phyloP scores from a whole-genome alignment of 2,329 filamentous ascomycete genomes.

The Salinomyces thailandicus region DNA sequence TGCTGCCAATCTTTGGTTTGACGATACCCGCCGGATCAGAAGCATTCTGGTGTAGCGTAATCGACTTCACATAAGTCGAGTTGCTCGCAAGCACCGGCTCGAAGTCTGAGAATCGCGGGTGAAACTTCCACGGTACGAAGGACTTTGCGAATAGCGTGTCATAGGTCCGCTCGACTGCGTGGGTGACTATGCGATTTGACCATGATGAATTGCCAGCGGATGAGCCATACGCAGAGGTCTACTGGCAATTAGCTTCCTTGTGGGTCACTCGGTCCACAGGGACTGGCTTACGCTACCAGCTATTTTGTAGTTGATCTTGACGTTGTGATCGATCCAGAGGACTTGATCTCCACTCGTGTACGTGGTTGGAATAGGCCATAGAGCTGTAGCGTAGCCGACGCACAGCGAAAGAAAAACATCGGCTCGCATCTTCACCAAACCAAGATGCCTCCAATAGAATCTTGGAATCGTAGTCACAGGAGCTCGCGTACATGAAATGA shows the following conservation, averaged over 20 bases:
- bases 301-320: conserved; percentile 30
- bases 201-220: conserved; percentile 3
- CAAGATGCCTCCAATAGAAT: no score
- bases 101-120: conserved; percentile 51
- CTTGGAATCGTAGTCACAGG: no score
- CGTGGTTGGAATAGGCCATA: conserved; percentile 34
- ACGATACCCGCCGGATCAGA: conserved; percentile 45
- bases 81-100: conserved; percentile 45
- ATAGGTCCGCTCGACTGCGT: conserved; percentile 45
- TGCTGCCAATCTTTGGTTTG: conserved; percentile 50
- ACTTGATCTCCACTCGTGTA: conserved; percentile 30
- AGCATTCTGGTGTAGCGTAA: conserved; percentile 52
- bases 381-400: conserved; percentile 21
- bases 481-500: no score
- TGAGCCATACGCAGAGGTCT: conserved; percentile 3
- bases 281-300: conserved; percentile 15
- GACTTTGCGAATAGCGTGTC: conserved; percentile 55
- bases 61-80: conserved; percentile 43
- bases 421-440: conserved; percentile 2
- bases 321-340: conserved; percentile 30
- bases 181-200: conserved; percentile 33
- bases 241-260: no score
- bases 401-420: conserved; percentile 2
- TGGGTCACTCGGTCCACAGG: no score
- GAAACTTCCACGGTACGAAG: conserved; percentile 70